Base-by-base conservation (phyloP, 169 alveolate genomes). In the Ichthyophthirius multifiliis region DNA sequence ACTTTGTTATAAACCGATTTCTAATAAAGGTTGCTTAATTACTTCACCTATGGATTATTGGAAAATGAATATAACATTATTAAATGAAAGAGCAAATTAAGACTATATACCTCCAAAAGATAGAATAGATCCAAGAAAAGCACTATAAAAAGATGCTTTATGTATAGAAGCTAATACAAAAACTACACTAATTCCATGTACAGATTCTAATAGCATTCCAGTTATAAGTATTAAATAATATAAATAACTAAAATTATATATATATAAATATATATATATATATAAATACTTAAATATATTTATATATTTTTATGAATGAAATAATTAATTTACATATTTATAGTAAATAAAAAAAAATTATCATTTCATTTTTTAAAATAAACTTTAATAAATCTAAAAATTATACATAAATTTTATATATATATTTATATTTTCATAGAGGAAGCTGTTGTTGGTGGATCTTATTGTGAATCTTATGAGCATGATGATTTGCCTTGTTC, bases 1-100 rank as follows among this genome's bases (percentile, higher is more conserved):
- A 71, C 89, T 88, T 39, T 93, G 97, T 65, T 93, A 87, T 76
- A 93, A 89, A 64, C 97, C 97, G 6, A 83, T 93, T n/a, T 74
- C 90, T 15, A 94, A 92, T 5, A 87, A 93, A 62, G 94, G 94
- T 16, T 93, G 97, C 64, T 80, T 87, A 34, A 87, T 90, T 20
- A 84, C 95, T 9, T 89, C 95, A 9, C 95, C 97, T 2, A 89
- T 89, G 93, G 94, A 89, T 44, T 90, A 84, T 35, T 93, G 97
- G 97, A 46, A 89, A 46, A 86, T 84, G 83, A 85, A 93, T 82
- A 74, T 84, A 15, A 75, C 85, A 23, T 30, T 78, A 13, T 65
- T 78, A 64, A 75, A 78, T 15, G 84, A 63, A 63, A 13, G 37
- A 64, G 67, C 67, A 48, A 45, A 1, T 23, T 62, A 55, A 64